Evolutionary conservation across 495 filamentous ascomycete species (phyloP).

Genomic region (Penicillium pulvis): DNA sequence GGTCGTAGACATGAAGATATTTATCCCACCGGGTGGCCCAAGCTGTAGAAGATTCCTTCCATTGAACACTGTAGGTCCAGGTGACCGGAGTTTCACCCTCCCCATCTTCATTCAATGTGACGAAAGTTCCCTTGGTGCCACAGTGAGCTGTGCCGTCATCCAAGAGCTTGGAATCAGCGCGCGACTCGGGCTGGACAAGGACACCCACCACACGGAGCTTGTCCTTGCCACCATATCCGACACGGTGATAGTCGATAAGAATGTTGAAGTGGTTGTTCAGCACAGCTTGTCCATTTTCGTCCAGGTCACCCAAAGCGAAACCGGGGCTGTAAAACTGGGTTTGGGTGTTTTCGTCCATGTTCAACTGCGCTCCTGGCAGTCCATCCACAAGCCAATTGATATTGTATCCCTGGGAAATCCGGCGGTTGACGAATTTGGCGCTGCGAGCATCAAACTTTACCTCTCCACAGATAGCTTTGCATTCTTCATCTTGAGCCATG

Average conservation of each 20-base stretch:
- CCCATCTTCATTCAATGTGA: constrained; percentile 64
- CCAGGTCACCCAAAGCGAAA: constrained; percentile 75
- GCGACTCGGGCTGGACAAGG: constrained; percentile 77
- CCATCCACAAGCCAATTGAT: constrained; percentile 97
- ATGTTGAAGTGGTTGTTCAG: constrained; percentile 97
- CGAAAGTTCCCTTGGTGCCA: constrained; percentile 48
- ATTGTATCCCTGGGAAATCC: constrained; percentile 80
- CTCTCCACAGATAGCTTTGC: constrained; percentile 72
- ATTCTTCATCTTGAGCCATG: constrained; percentile 83
- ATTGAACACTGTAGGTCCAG: constrained; percentile 91
- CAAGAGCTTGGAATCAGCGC: constrained; percentile 55
- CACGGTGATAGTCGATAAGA: constrained; percentile 86
- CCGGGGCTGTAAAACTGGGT: constrained; percentile 82
- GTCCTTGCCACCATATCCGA: constrained; percentile 53
- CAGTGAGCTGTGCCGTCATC: constrained; percentile 63
- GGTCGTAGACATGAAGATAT: constrained; percentile 92
- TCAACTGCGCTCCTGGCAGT: constrained; percentile 81
- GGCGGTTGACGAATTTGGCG: constrained; percentile 77
- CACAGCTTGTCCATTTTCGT: constrained; percentile 54
- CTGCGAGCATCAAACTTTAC: constrained; percentile 65
- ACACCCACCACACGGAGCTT: constrained; percentile 90
- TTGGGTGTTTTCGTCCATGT: constrained; percentile 69
- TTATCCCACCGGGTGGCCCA: constrained; percentile 99
- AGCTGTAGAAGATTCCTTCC: constrained; percentile 73
- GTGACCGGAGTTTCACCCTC: constrained; percentile 63